Evolutionary conservation across 1,139 yeast genomes (phyloP).

Genomic region (Sugiyamaella sp.): DNA sequence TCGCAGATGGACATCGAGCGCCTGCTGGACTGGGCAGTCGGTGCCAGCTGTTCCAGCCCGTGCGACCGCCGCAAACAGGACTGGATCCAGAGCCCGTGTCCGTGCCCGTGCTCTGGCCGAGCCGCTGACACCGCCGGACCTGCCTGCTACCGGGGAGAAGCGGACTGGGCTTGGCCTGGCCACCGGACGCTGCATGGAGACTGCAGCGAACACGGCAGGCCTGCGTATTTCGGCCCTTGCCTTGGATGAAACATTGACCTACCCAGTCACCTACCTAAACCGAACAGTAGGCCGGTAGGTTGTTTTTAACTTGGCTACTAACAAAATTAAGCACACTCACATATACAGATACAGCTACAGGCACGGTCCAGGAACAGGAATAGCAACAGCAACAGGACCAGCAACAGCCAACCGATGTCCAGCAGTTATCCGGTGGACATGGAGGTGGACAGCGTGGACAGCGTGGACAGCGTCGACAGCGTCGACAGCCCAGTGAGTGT

Average conservation of each 20-base stretch:
- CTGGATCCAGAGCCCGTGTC: too few species aligned
- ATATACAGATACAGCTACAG: neutral
- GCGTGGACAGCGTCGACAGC: too few species aligned
- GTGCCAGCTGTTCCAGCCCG: too few species aligned
- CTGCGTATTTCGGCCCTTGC: constrained; percentile 8
- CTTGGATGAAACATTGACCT: constrained; percentile 16
- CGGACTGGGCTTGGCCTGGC: too few species aligned
- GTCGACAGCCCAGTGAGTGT: too few species aligned
- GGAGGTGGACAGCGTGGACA: neutral
- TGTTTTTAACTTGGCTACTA: neutral
- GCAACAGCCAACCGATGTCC: neutral
- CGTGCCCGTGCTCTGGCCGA: too few species aligned
- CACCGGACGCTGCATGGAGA: neutral
- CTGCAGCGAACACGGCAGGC: constrained; percentile 3
- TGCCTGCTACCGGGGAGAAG: too few species aligned
- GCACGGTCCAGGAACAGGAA: too few species aligned
- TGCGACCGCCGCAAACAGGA: too few species aligned
- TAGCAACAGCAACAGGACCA: too few species aligned
- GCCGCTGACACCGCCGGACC: neutral
- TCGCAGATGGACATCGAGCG: too few species aligned
- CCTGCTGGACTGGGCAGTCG: too few species aligned
- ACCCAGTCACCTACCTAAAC: constrained; percentile 12
- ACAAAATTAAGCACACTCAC: neutral
- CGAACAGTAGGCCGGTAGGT: constrained; percentile 10
- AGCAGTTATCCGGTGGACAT: neutral